Evolutionary conservation across 192 early-diverging fungal genomes (phyloP), one percentile per base, ranked within the genome.

Genomic region (Linnemannia elongata): DNA sequence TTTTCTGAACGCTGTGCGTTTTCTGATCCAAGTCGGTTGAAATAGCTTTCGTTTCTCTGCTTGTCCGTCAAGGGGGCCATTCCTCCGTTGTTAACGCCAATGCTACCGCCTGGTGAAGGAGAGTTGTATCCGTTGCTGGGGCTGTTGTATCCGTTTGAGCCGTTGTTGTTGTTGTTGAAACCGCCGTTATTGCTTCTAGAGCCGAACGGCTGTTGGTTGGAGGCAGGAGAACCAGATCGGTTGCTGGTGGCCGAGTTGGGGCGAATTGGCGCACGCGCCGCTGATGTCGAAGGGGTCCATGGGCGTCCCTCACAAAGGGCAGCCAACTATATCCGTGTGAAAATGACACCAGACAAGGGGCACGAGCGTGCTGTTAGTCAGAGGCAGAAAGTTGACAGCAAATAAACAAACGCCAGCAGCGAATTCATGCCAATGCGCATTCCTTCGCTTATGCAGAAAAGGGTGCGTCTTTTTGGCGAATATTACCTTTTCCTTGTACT

Each of bases 401-500:
- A 38, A 71, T 22, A 42, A 41, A 38, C 69, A 71, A 71, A 71
- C 20, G 38, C 20, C 15, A 71, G 69, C 20, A 42, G 38, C 39
- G 24, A 8, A 71, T 7, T 42, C 35, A 71, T 41, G 69, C 35
- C 69, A 20, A 70, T n/a, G 24, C 5, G 10, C 17, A 70, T 70
- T 70, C 20, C 8, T 66, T 15, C 30, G 30, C 60, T 33, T 24
- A 12, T 33, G 10, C 30, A 33, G n/a, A 27, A 30, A 4, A 66
- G n/a, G 20, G 20, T 55, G 10, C 55, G 0, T 10, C 55, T 22
- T 22, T 7, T 18, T 27, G 55, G 18, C 39, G 1, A 68, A 22
- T 38, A 39, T 78, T 89, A 99, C 95, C 92, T 98, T 98, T 78
- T 98, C 95, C 79, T 96, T 95, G 90, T 97, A 98, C 27, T 95